Base-by-base conservation (phyloP, 2,329 filamentous ascomycete species). In the Tolypocladium album region DNA sequence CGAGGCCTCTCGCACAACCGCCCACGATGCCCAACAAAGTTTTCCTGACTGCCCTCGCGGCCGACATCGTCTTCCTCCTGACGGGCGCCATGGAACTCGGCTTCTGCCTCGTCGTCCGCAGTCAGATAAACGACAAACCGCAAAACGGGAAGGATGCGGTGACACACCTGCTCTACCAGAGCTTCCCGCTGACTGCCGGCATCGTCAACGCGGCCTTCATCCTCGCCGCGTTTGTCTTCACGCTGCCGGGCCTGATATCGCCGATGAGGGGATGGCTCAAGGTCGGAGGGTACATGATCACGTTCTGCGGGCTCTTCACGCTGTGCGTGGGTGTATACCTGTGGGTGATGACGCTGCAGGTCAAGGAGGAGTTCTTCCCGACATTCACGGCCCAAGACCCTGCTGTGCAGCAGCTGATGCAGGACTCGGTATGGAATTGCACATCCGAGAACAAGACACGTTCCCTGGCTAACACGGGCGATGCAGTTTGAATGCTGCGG, bases 401-500 rank as follows among this genome's bases (percentile, higher is more conserved):
- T 0, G 65, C 74, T 1, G 78, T 85, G 4, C 88, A 92, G 72
- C 83, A 82, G 64, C 75, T 92, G 59, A 79, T 94, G 70, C 89
- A 94, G 73, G 80, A 83, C 66, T 79, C 82, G 69, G 88, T 90
- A 75, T 58, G 82, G 36, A 1, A 39, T 12, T n/a, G 11, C 42
- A 13, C 7, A 2, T 2, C 17, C 17, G 22, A 42, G 13, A 22
- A 8, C 1, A n/a, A 9, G 4, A 5, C n/a, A 20, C 42, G 13
- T 58, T 53, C 4, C 61, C 27, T 31, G 42, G 17, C 17, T 34
- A 9, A 13, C 42, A 22, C 20, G 31, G 11, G 20, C 4, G 27
- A 17, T 55, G 1, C 68, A 91, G 85, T 92, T 93, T 71, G 71
- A 84, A 67, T 94, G 90, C 82, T 94, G 90, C 67, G 90, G 90